These are phyloP conservation scores for Polyporus tsugae DNA, from an alignment of 1,284 basidiomycete species.

Conservation along the genomic window DNA sequence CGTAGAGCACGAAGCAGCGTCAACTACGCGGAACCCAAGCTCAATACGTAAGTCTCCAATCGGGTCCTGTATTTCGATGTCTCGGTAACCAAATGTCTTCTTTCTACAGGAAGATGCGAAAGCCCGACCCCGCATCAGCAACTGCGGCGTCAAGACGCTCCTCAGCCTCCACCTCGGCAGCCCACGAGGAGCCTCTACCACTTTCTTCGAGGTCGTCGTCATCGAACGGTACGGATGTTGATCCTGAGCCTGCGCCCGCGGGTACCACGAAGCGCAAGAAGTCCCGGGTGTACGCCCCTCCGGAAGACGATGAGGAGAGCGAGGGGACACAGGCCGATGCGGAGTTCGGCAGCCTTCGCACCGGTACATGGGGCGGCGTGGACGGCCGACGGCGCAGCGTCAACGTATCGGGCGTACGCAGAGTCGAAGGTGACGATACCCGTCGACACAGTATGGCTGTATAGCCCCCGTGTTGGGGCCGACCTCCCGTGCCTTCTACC, in stretches of 20 bases:
- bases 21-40: slow-evolving; percentile 89
- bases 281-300: too few species aligned
- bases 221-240: too few species aligned
- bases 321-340: too few species aligned
- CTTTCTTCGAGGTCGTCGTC: too few species aligned
- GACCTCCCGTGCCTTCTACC: not conserved
- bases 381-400: slow-evolving; percentile 62
- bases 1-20: slow-evolving; percentile 80
- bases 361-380: slow-evolving; percentile 57
- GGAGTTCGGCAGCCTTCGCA: slow-evolving; percentile 47
- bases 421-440: slow-evolving; percentile 45
- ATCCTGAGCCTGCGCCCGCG: too few species aligned
- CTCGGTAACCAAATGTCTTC: not conserved
- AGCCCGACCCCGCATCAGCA: slow-evolving; percentile 63
- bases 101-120: slow-evolving; percentile 84
- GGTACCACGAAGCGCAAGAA: too few species aligned
- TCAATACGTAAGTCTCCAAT: slow-evolving; percentile 77
- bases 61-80: not conserved
- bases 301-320: too few species aligned
- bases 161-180: slow-evolving; percentile 27
- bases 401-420: slow-evolving; percentile 37
- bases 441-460: slow-evolving; percentile 50
- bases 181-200: too few species aligned
- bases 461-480: slow-evolving; percentile 26
- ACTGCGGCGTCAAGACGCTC: slow-evolving; percentile 46